Evolutionary conservation across 768 basidiomycete genomes (phyloP).

Genomic region (Lentinula boryana): DNA sequence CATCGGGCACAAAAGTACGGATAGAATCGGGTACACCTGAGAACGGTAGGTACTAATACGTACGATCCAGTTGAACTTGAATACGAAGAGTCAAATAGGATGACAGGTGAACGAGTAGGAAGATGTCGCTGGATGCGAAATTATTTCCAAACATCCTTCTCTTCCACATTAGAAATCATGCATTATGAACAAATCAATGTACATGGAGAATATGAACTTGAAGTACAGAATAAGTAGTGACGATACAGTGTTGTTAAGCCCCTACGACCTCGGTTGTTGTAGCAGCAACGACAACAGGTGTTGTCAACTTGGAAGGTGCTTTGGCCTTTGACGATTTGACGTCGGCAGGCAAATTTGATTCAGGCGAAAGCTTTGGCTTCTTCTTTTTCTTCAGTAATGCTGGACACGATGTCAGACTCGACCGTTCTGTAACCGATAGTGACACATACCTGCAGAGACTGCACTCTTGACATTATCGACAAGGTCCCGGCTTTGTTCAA

Average conservation of each 20-base stretch:
- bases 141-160: too few relatives aligned
- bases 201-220: too few relatives aligned
- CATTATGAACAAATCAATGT: too few relatives aligned
- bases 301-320: not conserved
- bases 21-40: too few relatives aligned
- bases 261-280: slow-evolving; percentile 4
- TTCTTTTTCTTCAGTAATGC: slow-evolving; percentile 73
- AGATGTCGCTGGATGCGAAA: too few relatives aligned
- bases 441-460: slow-evolving; percentile 66
- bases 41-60: too few relatives aligned
- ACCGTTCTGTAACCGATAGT: slow-evolving; percentile 8
- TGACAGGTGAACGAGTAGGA: too few relatives aligned
- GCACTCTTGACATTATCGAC: slow-evolving; percentile 90
- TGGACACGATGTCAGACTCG: slow-evolving; percentile 21
- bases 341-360: slow-evolving; percentile 12
- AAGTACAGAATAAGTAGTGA: not conserved
- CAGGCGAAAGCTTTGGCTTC: slow-evolving; percentile 45
- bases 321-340: slow-evolving; percentile 5
- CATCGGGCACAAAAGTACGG: too few relatives aligned
- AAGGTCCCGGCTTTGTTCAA: slow-evolving; percentile 88
- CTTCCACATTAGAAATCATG: too few relatives aligned
- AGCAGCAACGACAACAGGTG: not conserved
- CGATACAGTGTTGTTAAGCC: not conserved
- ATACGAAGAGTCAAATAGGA: too few relatives aligned
- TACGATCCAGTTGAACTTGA: too few relatives aligned